Percentiles rank a stretch among this genome's conserved stretches.
phyloP scores from a whole-genome alignment of 768 basidiomycete genomes.

The Glaciozyma antarctica region DNA sequence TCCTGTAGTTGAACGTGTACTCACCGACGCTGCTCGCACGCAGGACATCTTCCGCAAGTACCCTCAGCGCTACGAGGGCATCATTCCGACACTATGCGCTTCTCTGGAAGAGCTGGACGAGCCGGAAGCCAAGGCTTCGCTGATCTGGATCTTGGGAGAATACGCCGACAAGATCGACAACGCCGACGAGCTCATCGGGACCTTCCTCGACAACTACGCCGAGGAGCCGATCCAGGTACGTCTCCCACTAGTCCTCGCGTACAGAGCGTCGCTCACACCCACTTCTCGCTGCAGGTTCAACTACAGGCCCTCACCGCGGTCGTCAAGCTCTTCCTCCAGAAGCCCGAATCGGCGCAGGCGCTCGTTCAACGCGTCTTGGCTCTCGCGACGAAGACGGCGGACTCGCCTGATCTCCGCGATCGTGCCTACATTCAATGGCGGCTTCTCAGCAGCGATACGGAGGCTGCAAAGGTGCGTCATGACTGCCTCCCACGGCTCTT shows the following conservation, averaged over 20 bases:
- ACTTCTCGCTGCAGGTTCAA: conserved; percentile 47
- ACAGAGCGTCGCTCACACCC: background rate
- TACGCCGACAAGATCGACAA: conserved; percentile 97
- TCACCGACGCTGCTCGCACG: background rate
- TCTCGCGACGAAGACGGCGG: conserved; percentile 93
- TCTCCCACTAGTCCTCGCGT: background rate
- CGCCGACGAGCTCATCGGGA: conserved; percentile 78
- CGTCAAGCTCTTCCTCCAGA: conserved; percentile 90
- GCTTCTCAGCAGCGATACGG: conserved; percentile 83
- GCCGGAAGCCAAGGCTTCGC: conserved; percentile 91
- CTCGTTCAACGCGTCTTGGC: conserved; percentile 85
- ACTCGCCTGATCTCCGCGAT: conserved; percentile 92
- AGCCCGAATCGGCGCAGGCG: conserved; percentile 83
- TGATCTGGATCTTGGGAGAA: conserved; percentile 99
- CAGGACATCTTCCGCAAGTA: conserved; percentile 98
- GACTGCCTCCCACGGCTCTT: conserved; percentile 8
- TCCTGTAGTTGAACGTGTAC: background rate
- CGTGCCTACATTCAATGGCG: conserved; percentile 98
- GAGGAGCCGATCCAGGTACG: conserved; percentile 51
- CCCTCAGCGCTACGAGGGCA: conserved; percentile 88
- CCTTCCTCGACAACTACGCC: conserved; percentile 83
- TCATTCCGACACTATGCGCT: conserved; percentile 87
- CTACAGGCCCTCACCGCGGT: conserved; percentile 70
- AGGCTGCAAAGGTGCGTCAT: conserved; percentile 71
- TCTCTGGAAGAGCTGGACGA: conserved; percentile 96